Conservation (phyloP, 179 eudicot species). For the Spinacia oleracea region DNA sequence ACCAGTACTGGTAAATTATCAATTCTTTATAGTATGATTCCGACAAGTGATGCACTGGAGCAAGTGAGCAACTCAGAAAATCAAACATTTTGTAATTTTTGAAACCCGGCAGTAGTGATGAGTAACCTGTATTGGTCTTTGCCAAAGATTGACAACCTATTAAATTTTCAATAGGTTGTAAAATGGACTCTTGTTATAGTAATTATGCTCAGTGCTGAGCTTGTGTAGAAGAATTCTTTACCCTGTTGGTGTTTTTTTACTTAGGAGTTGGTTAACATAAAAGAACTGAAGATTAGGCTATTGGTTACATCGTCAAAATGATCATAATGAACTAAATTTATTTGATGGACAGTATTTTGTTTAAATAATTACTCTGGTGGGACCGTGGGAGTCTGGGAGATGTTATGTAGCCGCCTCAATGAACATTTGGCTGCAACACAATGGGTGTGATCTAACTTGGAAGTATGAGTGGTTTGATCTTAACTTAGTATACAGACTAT, state of each 20-base stretch:
- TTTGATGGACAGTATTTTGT: too few species aligned
- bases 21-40: not conserved
- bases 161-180: not conserved
- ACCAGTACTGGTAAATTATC: not conserved
- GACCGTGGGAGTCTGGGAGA: too few species aligned
- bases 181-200: not conserved
- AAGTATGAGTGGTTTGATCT: too few species aligned
- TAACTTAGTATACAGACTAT: too few species aligned
- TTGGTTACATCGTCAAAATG: too few species aligned
- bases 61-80: not conserved
- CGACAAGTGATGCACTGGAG: not conserved
- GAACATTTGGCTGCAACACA: too few species aligned
- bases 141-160: not conserved
- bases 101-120: not conserved
- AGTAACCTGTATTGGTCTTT: not conserved
- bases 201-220: not conserved
- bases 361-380: too few species aligned
- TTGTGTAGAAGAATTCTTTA: not conserved
- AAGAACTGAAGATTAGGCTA: too few species aligned
- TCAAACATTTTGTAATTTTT: not conserved
- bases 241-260: not conserved
- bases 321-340: too few species aligned
- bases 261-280: not conserved
- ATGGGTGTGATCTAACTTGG: too few species aligned
- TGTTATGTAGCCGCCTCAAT: too few species aligned